phyloP scores from a whole-genome alignment of 768 basidiomycete species.

The Russula foetens region DNA sequence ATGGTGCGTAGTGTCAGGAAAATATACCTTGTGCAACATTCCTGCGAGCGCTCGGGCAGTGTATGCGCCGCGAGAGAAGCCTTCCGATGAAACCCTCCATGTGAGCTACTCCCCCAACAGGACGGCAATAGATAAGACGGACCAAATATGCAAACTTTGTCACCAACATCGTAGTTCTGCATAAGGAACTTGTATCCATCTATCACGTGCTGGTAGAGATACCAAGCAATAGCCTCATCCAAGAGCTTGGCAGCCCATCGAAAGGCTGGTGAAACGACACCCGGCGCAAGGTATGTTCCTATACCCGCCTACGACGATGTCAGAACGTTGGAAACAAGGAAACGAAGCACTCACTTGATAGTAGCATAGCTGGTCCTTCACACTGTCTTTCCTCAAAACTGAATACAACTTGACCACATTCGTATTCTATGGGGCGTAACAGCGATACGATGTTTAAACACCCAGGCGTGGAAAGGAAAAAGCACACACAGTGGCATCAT shows the following conservation, averaged over 20 bases:
- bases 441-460: neutral
- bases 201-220: slow-evolving; percentile 61
- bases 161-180: slow-evolving; percentile 64
- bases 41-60: slow-evolving; percentile 71
- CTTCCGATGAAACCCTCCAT: slow-evolving; percentile 29
- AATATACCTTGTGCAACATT: slow-evolving; percentile 48
- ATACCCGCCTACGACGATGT: slow-evolving; percentile 33
- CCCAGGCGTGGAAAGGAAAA: neutral
- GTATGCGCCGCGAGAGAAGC: slow-evolving; percentile 70
- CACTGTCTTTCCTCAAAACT: slow-evolving; percentile 31
- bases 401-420: slow-evolving; percentile 34
- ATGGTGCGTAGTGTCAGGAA: slow-evolving; percentile 25
- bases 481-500: neutral
- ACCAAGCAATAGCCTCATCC: slow-evolving; percentile 73
- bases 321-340: neutral
- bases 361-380: slow-evolving; percentile 37
- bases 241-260: slow-evolving; percentile 50
- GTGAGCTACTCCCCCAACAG: slow-evolving; percentile 17
- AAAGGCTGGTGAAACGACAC: slow-evolving; percentile 56
- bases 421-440: slow-evolving; percentile 28
- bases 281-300: slow-evolving; percentile 48
- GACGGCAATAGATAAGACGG: slow-evolving; percentile 7
- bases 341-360: slow-evolving; percentile 47
- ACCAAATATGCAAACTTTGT: slow-evolving; percentile 72
- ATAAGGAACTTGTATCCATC: slow-evolving; percentile 73